These are phyloP conservation scores for Melocanna baccifera DNA, from an alignment of 176 grass and related monocot genomes.

Conservation along the genomic window DNA sequence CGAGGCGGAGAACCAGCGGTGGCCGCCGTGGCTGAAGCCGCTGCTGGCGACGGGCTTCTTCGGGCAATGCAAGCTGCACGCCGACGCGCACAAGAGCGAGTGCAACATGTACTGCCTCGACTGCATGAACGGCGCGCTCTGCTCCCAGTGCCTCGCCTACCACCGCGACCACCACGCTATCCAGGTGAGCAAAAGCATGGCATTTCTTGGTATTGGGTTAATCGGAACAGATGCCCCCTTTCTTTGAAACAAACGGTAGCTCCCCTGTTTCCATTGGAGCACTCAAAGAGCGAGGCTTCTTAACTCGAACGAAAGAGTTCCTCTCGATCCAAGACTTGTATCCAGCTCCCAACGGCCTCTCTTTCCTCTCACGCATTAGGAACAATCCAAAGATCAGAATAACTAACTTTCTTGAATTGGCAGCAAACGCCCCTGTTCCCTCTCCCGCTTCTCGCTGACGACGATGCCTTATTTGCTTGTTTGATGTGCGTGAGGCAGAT, in stretches of 20 bases:
- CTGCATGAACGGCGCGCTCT: slow-evolving; percentile 86
- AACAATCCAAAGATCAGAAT: neutral
- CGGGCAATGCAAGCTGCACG: slow-evolving; percentile 92
- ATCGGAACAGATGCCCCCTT: neutral
- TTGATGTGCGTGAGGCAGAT: slow-evolving; percentile 45
- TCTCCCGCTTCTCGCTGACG: slow-evolving; percentile 28
- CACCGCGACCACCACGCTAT: slow-evolving; percentile 85
- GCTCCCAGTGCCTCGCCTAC: slow-evolving; percentile 82
- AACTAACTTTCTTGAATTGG: slow-evolving; percentile 18
- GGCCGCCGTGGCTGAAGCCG: slow-evolving; percentile 94
- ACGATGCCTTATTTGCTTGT: neutral
- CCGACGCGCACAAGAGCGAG: slow-evolving; percentile 93
- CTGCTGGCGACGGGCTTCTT: slow-evolving; percentile 84
- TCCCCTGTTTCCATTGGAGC: slow-evolving; percentile 11
- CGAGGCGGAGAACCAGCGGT: slow-evolving; percentile 57
- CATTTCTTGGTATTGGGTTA: slow-evolving; percentile 23
- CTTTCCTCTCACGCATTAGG: slow-evolving; percentile 28
- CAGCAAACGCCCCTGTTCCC: slow-evolving; percentile 25
- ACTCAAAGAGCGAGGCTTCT: neutral
- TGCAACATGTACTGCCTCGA: slow-evolving; percentile 99
- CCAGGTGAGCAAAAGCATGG: slow-evolving; percentile 47
- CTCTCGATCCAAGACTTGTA: neutral
- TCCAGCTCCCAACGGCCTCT: slow-evolving; percentile 25
- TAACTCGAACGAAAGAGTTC: neutral
- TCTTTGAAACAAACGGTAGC: slow-evolving; percentile 25